Conservation (phyloP, 2,329 filamentous ascomycete species). For the Beauveria sp. region DNA sequence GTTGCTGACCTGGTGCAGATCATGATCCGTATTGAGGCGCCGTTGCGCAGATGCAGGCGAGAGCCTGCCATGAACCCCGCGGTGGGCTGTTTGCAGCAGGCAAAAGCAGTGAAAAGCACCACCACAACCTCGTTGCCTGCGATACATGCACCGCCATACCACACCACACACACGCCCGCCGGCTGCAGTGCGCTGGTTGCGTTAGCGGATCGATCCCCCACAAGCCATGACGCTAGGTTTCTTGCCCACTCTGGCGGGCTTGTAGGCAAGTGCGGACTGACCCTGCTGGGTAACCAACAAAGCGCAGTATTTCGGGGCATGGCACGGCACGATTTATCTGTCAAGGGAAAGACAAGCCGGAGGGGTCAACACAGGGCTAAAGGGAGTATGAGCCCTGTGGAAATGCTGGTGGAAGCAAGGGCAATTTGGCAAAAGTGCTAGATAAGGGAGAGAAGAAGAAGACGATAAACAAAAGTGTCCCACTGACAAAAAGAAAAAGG, state of each 20-base stretch:
- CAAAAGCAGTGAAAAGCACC: neutral
- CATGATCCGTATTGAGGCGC: neutral
- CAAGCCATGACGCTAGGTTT: neutral
- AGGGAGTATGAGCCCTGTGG: no score
- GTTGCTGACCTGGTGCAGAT: neutral
- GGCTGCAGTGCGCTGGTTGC: neutral
- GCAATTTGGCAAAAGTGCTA: no score
- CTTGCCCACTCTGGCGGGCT: neutral
- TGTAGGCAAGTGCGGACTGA: neutral
- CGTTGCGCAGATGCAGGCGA: neutral
- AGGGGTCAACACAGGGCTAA: no score
- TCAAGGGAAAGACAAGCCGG: neutral
- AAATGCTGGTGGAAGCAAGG: no score
- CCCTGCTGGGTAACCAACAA: neutral
- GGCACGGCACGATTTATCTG: neutral
- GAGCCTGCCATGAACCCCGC: neutral
- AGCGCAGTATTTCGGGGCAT: neutral
- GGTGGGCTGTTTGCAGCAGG: neutral
- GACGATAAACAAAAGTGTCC: no score
- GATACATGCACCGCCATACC: neutral
- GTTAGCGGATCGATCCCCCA: conserved; percentile 9
- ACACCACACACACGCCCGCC: neutral
- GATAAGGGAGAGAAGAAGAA: no score
- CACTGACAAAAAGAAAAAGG: no score
- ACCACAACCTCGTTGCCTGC: neutral